Evolutionary conservation across 192 early-diverging fungal species (phyloP), one percentile per base, ranked within the genome.

Genomic region (Coemansia sp.): DNA sequence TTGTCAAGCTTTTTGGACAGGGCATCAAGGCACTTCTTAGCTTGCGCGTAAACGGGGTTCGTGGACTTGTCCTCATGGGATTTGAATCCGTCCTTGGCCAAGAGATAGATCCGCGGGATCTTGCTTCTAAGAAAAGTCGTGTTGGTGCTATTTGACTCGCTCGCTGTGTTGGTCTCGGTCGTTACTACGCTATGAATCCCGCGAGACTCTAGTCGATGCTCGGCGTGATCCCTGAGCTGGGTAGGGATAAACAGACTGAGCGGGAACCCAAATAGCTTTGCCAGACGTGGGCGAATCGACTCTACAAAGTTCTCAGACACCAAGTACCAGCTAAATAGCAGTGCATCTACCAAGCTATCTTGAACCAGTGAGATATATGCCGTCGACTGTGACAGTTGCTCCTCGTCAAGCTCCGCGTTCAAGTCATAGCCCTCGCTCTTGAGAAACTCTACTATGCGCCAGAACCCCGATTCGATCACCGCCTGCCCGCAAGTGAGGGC

Each of bases 291-390:
- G 32, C 92, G 86, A 36, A 91, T 93, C 14, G 78, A 80, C 17
- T 91, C 86, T 27, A 81, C 76, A 85, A 90, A 94, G 77, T 98
- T 96, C 31, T 92, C 89, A 5, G 86, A 72, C 50, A 95, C 94
- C 7, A 92, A 71, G 63, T 90, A 98, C 90, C 91, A 94, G 37
- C 86, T 91, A 64, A 90, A 95, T 25, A 96, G 75, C 85, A 94
- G 70, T 7, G 90, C 84, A 68, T 97, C 93, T 31, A 87, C 87
- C 23, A 97, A 75, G 29, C 85, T 88, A 34, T 92, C 89, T 68
- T 94, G 91, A n/a, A 91, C 83, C 53, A 95, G 71, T n/a, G 87
- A 75, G 9, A 85, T 86, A 69, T 87, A 93, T 29, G 80, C 80
- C 0, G 63, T 55, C 10, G 72, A 63, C 67, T 82, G 80, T 5